Base-by-base conservation (phyloP, 768 basidiomycete genomes). In the Collybia nuda region DNA sequence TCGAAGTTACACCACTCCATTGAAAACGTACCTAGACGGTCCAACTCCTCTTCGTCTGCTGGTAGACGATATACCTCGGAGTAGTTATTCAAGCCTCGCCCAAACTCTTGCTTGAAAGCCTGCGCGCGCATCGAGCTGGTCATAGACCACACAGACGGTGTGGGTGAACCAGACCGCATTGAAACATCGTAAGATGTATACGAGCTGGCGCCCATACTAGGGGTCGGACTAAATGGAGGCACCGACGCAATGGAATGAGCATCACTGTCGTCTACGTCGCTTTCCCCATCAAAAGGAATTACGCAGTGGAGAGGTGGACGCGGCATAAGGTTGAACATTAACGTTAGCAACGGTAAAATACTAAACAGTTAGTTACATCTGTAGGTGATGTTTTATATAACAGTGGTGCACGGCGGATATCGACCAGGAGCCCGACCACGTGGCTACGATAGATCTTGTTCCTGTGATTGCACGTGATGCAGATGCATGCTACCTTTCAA, bases 41-140 rank as follows among this genome's bases (percentile, higher is more conserved):
- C 76, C 21, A 88, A 67, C 56, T 91, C 90, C 57, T 89, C 86
- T 6, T 86, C 84, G 55, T 91, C 90, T 22, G 88, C 90, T 11
- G 90, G 87, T 22, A 92, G 71, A 38, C 78, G 78, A 60, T 92
- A 92, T 1, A 91, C 77, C 40, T 90, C 86, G 1, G 89, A 90
- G 56, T 86, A 86, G 54, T 82, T 89, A 68, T 90, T 90, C 39
- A 91, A 63, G 26, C 73, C 77, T 37, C 89, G 75, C 0, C 88
- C 89, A 50, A 80, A 84, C 60, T 90, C 86, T 23, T 82, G 75
- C 47, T 75, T 77, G 67, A 82, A 84, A 1, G 81, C 77, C 29
- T 77, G 73, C 14, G 75, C 79, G 21, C 78, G 80, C 40, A 88
- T 56, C 0, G 85, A 85, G 58, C 78, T 83, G 0, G 84, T 83